Percentiles rank a stretch among this genome's conserved stretches.
These are phyloP conservation scores for Colletotrichum horii DNA, from an alignment of 2,329 filamentous ascomycete genomes.

Conservation along the genomic window DNA sequence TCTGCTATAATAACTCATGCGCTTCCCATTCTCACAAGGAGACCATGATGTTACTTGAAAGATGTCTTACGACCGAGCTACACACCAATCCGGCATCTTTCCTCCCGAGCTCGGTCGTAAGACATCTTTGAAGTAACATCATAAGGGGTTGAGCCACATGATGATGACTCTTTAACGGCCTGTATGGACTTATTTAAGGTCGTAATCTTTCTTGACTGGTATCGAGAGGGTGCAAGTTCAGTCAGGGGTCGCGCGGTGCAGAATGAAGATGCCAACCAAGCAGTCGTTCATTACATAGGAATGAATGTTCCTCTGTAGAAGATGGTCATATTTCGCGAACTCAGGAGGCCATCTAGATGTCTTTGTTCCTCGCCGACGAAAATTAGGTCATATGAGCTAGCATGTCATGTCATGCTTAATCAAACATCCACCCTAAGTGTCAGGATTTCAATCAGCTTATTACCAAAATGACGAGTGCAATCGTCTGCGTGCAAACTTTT, in stretches of 20 bases:
- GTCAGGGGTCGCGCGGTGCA: neutral
- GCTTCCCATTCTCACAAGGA: neutral
- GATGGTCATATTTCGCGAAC: neutral
- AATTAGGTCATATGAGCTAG: neutral
- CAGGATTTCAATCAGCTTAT: neutral
- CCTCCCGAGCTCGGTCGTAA: too few species aligned
- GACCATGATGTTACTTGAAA: neutral
- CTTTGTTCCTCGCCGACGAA: neutral
- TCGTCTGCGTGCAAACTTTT: neutral
- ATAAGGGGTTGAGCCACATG: too few species aligned
- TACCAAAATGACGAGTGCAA: neutral
- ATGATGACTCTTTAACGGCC: neutral
- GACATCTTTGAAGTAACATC: too few species aligned
- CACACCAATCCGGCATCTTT: too few species aligned
- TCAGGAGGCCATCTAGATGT: neutral
- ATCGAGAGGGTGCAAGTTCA: neutral
- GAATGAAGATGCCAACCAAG: neutral
- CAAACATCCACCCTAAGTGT: neutral
- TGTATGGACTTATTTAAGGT: neutral
- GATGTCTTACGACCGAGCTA: too few species aligned
- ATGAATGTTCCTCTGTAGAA: neutral
- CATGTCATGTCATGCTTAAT: neutral
- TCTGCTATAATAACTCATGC: neutral
- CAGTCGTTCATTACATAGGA: neutral
- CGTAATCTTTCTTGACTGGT: neutral